Percentiles rank a stretch among this genome's conserved stretches.
These are phyloP conservation scores for Linnemannia schmuckeri DNA, from an alignment of 192 early-diverging fungal genomes.

Conservation along the genomic window DNA sequence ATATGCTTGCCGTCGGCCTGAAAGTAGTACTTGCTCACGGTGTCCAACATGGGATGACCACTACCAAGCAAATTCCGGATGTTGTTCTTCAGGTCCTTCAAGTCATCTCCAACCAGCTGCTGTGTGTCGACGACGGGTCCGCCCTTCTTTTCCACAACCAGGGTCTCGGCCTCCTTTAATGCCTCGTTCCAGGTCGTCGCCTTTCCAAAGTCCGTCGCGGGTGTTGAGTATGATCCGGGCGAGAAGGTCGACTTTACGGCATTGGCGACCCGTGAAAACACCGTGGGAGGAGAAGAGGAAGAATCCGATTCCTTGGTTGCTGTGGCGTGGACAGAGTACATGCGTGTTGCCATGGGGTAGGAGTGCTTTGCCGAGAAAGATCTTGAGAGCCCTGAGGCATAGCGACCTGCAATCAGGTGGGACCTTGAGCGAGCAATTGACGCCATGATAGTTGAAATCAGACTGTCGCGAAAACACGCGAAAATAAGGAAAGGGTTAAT, in stretches of 20 bases:
- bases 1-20: slow-evolving; percentile 89
- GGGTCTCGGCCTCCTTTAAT: slow-evolving; percentile 63
- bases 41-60: slow-evolving; percentile 91
- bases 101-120: slow-evolving; percentile 86
- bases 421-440: slow-evolving; percentile 23
- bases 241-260: slow-evolving; percentile 55
- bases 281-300: slow-evolving; percentile 22
- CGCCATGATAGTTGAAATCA: slow-evolving; percentile 16
- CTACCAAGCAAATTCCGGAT: slow-evolving; percentile 86
- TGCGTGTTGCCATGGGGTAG: slow-evolving; percentile 15
- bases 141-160: slow-evolving; percentile 61
- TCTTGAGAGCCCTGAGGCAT: slow-evolving; percentile 12
- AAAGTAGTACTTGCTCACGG: slow-evolving; percentile 93
- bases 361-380: neutral
- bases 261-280: slow-evolving; percentile 43
- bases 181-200: slow-evolving; percentile 64
- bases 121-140: slow-evolving; percentile 73
- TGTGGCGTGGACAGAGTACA: slow-evolving; percentile 20
- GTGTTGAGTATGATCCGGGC: slow-evolving; percentile 54
- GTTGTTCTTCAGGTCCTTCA: slow-evolving; percentile 87
- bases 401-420: slow-evolving; percentile 9
- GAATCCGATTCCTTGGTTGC: neutral
- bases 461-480: neutral
- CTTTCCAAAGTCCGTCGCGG: slow-evolving; percentile 40
- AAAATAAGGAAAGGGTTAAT: neutral